These are phyloP conservation scores for Osmanthus fragrans DNA, from an alignment of 257 asterid genomes.

Conservation along the genomic window DNA sequence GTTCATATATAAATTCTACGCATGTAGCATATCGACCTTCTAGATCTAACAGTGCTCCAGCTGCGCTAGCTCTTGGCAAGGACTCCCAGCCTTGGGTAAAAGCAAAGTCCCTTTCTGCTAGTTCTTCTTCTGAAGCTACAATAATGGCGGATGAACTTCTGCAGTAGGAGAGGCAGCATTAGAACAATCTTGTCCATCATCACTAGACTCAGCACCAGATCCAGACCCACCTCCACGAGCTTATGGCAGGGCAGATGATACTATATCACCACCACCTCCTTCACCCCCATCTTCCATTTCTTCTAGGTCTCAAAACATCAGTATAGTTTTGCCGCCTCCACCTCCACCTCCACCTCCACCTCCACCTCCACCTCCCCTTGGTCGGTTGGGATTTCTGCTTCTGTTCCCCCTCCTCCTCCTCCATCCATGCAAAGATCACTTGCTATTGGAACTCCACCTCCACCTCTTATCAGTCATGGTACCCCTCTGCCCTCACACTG, in stretches of 20 bases:
- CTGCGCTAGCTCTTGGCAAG: slow-evolving; percentile 57
- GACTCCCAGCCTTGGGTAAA: slow-evolving; percentile 57
- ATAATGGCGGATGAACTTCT: slow-evolving; percentile 34
- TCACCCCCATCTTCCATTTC: slow-evolving; percentile 27
- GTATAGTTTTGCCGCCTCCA: slow-evolving; percentile 33
- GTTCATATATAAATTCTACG: slow-evolving; percentile 89
- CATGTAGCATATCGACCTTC: slow-evolving; percentile 91
- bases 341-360: slow-evolving; percentile 48
- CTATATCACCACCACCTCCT: neutral
- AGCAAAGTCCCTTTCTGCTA: slow-evolving; percentile 37
- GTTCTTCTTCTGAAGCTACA: slow-evolving; percentile 46
- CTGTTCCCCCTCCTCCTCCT: slow-evolving; percentile 33
- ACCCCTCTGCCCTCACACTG: too few species aligned
- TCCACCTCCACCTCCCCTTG: slow-evolving; percentile 45
- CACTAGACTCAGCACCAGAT: slow-evolving; percentile 31
- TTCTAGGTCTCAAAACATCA: slow-evolving; percentile 30
- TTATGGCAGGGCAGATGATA: neutral
- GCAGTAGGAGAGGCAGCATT: slow-evolving; percentile 33
- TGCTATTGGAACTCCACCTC: slow-evolving; percentile 21
- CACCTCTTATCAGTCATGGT: too few species aligned
- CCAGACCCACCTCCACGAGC: neutral
- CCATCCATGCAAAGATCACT: slow-evolving; percentile 15
- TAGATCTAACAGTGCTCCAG: slow-evolving; percentile 88
- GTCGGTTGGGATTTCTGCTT: slow-evolving; percentile 27
- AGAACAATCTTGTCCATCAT: slow-evolving; percentile 48